A percentile compares a stretch with the other conserved stretches of the same genome.
These are phyloP conservation scores for Penicillium goetzii DNA, from an alignment of 495 filamentous ascomycete species.

Conservation along the genomic window DNA sequence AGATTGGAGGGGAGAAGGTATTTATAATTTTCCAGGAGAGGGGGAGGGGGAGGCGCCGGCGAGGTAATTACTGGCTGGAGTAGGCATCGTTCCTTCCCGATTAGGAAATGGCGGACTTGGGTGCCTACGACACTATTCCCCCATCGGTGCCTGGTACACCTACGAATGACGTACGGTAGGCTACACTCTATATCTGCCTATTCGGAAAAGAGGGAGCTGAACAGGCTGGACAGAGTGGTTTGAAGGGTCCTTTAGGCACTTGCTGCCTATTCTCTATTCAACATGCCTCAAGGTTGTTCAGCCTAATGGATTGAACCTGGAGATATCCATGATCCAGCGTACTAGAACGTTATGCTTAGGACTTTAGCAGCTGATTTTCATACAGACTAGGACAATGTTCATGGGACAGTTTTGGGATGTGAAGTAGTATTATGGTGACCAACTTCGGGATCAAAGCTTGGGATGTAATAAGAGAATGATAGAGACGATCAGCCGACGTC, in stretches of 20 bases:
- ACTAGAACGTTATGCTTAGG: too few relatives aligned
- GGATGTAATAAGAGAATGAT: not conserved
- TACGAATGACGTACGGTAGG: not conserved
- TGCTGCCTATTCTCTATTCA: not conserved
- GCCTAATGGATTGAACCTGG: not conserved
- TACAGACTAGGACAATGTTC: not conserved
- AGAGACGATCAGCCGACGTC: not conserved
- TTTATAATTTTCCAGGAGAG: not conserved
- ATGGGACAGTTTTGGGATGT: not conserved
- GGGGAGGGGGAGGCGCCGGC: too few relatives aligned
- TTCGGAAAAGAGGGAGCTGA: not conserved
- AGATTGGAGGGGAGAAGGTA: not conserved
- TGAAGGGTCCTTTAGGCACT: not conserved
- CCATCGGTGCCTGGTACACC: not conserved
- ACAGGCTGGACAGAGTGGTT: not conserved
- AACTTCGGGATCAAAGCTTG: not conserved
- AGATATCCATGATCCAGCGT: not conserved
- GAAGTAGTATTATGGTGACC: not conserved
- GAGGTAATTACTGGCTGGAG: not conserved
- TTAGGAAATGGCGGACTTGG: not conserved
- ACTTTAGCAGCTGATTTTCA: not conserved
- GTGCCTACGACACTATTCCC: not conserved
- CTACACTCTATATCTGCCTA: not conserved
- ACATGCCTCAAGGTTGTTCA: not conserved
- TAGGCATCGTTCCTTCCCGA: conserved; percentile 5